A percentile compares a stretch with the other conserved stretches of the same genome.
Evolutionary conservation across 441 rosid species (phyloP).

Genomic region (Pelargonium australe): DNA sequence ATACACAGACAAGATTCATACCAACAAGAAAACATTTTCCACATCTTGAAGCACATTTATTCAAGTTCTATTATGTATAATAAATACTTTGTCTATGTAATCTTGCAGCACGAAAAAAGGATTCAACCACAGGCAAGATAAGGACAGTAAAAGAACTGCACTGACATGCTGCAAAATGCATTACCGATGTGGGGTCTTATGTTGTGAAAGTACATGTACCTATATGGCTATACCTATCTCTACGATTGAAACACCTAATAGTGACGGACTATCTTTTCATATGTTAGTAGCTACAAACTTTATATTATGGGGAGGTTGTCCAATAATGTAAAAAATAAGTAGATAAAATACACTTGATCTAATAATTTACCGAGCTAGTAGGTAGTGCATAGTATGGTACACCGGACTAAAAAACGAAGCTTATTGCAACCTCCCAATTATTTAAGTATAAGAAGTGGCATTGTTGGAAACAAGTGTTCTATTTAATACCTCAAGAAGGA

Average conservation of each 20-base stretch:
- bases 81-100: not conserved
- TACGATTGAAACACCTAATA: too few species aligned
- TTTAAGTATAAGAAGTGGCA: not conserved
- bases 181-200: too few species aligned
- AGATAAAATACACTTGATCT: not conserved
- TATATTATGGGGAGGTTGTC: not conserved
- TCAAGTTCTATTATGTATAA: too few species aligned
- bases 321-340: too few species aligned
- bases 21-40: not conserved
- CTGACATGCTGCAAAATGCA: not conserved
- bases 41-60: not conserved
- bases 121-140: not conserved
- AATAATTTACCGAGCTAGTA: too few species aligned
- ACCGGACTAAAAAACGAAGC: not conserved
- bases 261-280: not conserved
- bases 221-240: too few species aligned
- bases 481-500: constrained; percentile 76
- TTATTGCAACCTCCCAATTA: not conserved
- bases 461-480: not conserved
- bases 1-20: not conserved
- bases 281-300: not conserved
- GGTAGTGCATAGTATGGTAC: not conserved
- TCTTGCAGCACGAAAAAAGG: not conserved
- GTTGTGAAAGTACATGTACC: too few species aligned
- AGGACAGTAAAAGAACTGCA: not conserved